phyloP scores from a whole-genome alignment of 495 filamentous ascomycete genomes.

The Gamarada debralockiae region DNA sequence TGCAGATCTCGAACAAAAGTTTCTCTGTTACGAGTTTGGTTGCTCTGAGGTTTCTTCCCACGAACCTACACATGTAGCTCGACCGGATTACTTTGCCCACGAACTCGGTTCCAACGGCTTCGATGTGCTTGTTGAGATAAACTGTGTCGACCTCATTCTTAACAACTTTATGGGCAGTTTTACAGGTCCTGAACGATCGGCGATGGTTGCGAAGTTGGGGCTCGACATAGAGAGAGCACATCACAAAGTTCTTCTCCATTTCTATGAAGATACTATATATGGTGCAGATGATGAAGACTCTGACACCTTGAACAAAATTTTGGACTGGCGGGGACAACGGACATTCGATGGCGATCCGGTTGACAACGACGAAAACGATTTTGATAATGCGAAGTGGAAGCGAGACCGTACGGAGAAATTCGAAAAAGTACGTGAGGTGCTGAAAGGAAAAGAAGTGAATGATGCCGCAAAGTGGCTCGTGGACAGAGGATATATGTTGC shows the following conservation, averaged over 20 bases:
- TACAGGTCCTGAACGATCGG: neutral
- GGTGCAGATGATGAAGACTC: neutral
- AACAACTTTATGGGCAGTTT: neutral
- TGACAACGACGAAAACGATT: neutral
- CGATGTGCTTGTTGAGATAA: too few relatives aligned
- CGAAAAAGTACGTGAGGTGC: neutral
- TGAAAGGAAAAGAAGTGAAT: conserved; percentile 1
- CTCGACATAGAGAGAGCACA: neutral
- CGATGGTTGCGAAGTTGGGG: neutral
- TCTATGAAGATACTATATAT: neutral
- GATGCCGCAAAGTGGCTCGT: neutral
- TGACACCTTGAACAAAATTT: conserved; percentile 1
- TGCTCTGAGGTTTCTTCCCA: too few relatives aligned
- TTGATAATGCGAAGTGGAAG: neutral
- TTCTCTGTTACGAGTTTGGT: too few relatives aligned
- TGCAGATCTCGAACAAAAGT: too few relatives aligned
- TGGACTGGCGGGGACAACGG: neutral
- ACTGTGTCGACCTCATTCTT: too few relatives aligned
- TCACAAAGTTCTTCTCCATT: neutral
- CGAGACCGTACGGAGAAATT: too few relatives aligned
- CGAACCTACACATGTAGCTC: too few relatives aligned
- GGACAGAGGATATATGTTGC: too few relatives aligned
- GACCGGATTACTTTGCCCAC: too few relatives aligned
- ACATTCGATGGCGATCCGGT: neutral
- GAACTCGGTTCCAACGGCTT: too few relatives aligned